Percentiles rank a stretch among this genome's conserved stretches.
Evolutionary conservation across 345 rosid species (phyloP).

Genomic region (Eucalyptus erythrocorys): DNA sequence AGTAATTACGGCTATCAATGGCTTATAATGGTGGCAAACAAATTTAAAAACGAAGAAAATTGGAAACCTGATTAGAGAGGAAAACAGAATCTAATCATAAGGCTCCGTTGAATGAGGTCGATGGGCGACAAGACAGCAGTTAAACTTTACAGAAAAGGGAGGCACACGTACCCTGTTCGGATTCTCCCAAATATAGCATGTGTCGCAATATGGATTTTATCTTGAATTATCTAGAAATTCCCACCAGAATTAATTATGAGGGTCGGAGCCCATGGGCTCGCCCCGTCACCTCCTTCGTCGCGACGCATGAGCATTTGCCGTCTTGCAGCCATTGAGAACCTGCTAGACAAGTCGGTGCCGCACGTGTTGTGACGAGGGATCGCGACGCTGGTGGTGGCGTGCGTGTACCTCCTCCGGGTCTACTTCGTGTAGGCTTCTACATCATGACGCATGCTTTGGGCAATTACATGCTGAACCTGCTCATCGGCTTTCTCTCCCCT

Average conservation of each 20-base stretch:
- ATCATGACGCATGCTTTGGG: conserved; percentile 2
- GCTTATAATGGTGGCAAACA: too few species aligned
- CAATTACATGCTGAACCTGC: conserved; percentile 71
- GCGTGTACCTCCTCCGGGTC: conserved; percentile 59
- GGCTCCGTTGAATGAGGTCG: too few species aligned
- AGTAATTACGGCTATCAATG: too few species aligned
- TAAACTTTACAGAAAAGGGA: too few species aligned
- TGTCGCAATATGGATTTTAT: neutral
- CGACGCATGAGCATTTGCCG: conserved; percentile 15
- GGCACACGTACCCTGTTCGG: too few species aligned
- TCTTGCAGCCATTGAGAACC: conserved; percentile 45
- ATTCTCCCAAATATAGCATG: too few species aligned
- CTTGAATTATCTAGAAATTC: too few species aligned
- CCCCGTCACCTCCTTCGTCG: conserved; percentile 8
- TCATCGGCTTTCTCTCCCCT: conserved; percentile 83
- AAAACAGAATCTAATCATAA: too few species aligned
- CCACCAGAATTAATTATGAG: neutral
- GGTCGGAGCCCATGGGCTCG: neutral
- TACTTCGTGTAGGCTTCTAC: conserved; percentile 19
- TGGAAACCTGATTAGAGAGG: too few species aligned
- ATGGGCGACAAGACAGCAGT: too few species aligned
- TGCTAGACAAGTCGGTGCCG: conserved; percentile 65
- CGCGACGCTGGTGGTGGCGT: conserved; percentile 27
- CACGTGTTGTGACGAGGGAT: conserved; percentile 2
- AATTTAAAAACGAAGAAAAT: too few species aligned